Conservation (phyloP, 2,329 filamentous ascomycete genomes). For the Ophiostoma fasciatum region DNA sequence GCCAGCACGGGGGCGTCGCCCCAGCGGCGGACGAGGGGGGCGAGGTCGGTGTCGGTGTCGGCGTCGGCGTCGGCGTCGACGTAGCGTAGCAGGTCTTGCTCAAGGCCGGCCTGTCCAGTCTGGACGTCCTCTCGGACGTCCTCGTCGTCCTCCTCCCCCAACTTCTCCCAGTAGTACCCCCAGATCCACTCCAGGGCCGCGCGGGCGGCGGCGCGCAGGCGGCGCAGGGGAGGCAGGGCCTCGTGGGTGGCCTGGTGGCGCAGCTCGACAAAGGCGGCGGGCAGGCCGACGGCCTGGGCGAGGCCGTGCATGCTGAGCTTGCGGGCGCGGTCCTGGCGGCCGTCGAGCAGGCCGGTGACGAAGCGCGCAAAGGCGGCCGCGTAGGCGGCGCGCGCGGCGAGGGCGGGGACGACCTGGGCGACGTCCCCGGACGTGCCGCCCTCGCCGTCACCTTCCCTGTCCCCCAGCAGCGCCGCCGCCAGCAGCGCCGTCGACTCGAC, state of each 20-base stretch:
- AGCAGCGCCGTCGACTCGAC: constrained; percentile 66
- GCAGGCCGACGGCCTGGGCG: constrained; percentile 52
- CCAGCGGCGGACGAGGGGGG: constrained; percentile 8
- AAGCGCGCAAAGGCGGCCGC: constrained; percentile 57
- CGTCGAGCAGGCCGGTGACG: constrained; percentile 66
- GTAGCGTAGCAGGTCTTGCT: not conserved
- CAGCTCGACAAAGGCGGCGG: constrained; percentile 72
- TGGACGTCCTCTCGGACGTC: not conserved
- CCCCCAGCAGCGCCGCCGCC: constrained; percentile 52
- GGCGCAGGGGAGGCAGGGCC: constrained; percentile 60
- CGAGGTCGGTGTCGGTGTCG: not conserved
- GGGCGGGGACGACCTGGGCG: constrained; percentile 10
- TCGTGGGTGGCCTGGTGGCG: constrained; percentile 86
- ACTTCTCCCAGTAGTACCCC: constrained; percentile 66
- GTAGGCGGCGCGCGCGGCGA: constrained; percentile 33
- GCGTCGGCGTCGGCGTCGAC: not conserved
- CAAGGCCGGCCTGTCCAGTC: not conserved
- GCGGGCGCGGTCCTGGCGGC: constrained; percentile 50
- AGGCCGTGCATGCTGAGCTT: constrained; percentile 61
- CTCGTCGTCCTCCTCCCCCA: constrained; percentile 14
- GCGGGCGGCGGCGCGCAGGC: constrained; percentile 53
- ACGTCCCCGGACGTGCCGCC: not conserved
- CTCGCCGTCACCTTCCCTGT: constrained; percentile 24
- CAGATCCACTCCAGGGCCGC: constrained; percentile 75
- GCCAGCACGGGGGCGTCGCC: constrained; percentile 5